Conservation (phyloP, 768 basidiomycete species). For the Boletus sp. region DNA sequence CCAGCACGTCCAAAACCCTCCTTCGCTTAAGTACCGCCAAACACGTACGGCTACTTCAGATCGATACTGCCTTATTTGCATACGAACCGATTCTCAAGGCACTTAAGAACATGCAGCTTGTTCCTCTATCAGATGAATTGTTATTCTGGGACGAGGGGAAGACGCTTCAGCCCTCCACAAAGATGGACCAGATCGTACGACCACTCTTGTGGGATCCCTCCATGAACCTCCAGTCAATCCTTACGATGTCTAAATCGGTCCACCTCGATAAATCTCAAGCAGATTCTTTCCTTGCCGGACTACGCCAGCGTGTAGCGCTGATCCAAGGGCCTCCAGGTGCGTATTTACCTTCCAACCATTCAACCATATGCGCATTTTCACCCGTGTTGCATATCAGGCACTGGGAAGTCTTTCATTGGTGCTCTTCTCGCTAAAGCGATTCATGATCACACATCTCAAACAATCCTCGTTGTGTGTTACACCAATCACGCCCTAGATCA, state of each 20-base stretch:
- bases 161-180: slow-evolving; percentile 4
- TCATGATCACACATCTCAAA: slow-evolving; percentile 44
- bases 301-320: slow-evolving; percentile 54
- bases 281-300: slow-evolving; percentile 44
- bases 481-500: slow-evolving; percentile 76
- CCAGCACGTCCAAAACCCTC: slow-evolving; percentile 40
- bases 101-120: slow-evolving; percentile 43
- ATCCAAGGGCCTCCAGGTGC: slow-evolving; percentile 74
- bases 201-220: slow-evolving; percentile 31
- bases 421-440: slow-evolving; percentile 61
- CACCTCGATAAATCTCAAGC: slow-evolving; percentile 52
- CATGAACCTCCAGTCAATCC: slow-evolving; percentile 38
- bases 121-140: slow-evolving; percentile 53
- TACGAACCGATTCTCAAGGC: slow-evolving; percentile 60
- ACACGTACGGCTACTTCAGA: slow-evolving; percentile 47
- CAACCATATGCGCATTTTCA: neutral
- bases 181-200: slow-evolving; percentile 22
- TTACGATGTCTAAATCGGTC: slow-evolving; percentile 39
- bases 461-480: slow-evolving; percentile 66
- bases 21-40: slow-evolving; percentile 36
- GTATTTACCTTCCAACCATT: slow-evolving; percentile 4
- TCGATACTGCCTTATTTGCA: slow-evolving; percentile 61
- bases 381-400: slow-evolving; percentile 41
- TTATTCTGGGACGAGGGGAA: slow-evolving; percentile 47
- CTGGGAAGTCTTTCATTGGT: slow-evolving; percentile 73